Base-by-base conservation (phyloP, 1,139 yeast species). In the Yamadazyma songkhlaensis region DNA sequence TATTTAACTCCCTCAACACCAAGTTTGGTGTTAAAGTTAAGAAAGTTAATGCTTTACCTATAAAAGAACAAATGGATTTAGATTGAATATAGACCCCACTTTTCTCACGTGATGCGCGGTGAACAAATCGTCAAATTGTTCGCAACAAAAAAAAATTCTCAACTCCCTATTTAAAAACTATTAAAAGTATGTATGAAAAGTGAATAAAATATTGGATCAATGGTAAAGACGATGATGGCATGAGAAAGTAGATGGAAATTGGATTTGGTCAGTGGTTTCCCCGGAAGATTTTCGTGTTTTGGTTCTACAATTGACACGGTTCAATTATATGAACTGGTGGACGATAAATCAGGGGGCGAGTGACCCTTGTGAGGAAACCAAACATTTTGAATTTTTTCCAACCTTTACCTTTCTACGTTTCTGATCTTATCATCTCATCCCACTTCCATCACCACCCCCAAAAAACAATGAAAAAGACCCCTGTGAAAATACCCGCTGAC, bases 11-110 rank as follows among this genome's bases (percentile, higher is more conserved):
- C 51, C 64, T 77, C 28, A 77, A 79, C 59, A 90, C 83, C 51
- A 72, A 86, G 59, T 83, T 81, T 48, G 92, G 90, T 55, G 63
- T 83, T 41, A 68, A 66, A 46, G 65, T 83, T 41, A 79, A 76
- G 57, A 85, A 81, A 53, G 81, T 40, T 75, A 73, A 51, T 79
- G 84, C 47, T 43, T 57, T 49, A 52, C 55, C 42, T 25, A 30
- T 41, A 12, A 36, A 38, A 12, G 43, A 36, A n/a, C 48, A 43
- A 29, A 46, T 48, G 51, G 50, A 46, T 17, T 42, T 45, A 25
- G 51, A 48, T 44, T 47, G 46, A 29, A 6, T n/a, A n/a, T n/a
- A n/a, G n/a, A n/a, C 13, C 27, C 27, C 27, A 25, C 27, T 12
- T 25, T 23, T 25, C 12, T 25, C 27, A 25, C 27, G 27, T 25